Evolutionary conservation across 1,139 yeast genomes (phyloP), one percentile per base, ranked within the genome.

Genomic region (Yamadazyma membranifaciens): DNA sequence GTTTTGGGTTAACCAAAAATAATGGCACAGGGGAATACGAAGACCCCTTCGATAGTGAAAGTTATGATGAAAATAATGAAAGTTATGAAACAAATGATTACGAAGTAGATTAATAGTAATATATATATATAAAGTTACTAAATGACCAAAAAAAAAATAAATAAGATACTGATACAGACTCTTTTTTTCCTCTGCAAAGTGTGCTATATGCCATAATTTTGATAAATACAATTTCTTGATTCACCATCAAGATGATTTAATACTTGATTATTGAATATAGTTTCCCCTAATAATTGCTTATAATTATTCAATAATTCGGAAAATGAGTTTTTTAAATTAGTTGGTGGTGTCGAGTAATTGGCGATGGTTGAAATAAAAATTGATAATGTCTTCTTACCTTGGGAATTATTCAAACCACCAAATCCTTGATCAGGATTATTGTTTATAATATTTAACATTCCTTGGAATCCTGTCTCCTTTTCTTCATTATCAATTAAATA

Each of bases 391-490:
- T 67, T 67, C 43, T 66, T 69, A 5, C 78, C 77, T 39, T 71
- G 72, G 39, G 63, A 67, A 44, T 66, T 73, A 12, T 71, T 60
- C 36, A 71, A 58, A 1, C 74, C 75, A 1, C 80, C 78, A 40
- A 87, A 66, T 0, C 83, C 87, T 24, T 58, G 57, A 35, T 77
- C 75, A 1, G 96, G 95, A 55, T 85, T 83, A 16, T 67, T 63
- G 35, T 74, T 68, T n/a, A 87, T 72, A 31, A 79, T 73, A 43
- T 75, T 74, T 53, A 87, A 73, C 81, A 88, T 82, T 3, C 96
- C 96, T 45, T 72, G 72, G 58, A 83, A 85, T 1, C 91, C 81
- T 3, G 87, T 74, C 51, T 83, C 94, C 61, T 88, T 88, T 56
- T 88, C 96, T 38, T 80, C 81, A 47, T 87, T 86, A 48, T 86